phyloP scores from a whole-genome alignment of 164 flowering plant genomes.

The Tetrastigma voinierianum region DNA sequence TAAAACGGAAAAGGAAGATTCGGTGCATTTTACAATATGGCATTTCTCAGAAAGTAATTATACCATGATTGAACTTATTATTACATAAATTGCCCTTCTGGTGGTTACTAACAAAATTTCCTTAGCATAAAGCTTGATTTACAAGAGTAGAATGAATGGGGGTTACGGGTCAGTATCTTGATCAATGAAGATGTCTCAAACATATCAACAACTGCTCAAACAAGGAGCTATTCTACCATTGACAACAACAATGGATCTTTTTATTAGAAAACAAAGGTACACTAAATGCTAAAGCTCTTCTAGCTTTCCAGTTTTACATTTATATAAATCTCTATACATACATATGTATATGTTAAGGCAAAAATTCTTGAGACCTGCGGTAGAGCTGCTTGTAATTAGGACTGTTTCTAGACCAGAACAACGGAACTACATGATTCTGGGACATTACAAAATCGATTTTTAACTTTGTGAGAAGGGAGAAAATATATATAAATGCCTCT shows the following conservation, averaged over 20 bases:
- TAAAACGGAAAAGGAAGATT: too few relatives aligned
- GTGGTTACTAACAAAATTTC: too few relatives aligned
- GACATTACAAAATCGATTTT: neutral
- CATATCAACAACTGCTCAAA: too few relatives aligned
- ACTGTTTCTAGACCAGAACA: neutral
- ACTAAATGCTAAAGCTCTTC: neutral
- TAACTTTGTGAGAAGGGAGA: neutral
- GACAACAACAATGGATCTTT: neutral
- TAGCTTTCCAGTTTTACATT: neutral
- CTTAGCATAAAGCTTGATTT: too few relatives aligned
- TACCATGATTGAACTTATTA: too few relatives aligned
- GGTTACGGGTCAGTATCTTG: too few relatives aligned
- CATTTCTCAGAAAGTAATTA: too few relatives aligned
- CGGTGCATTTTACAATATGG: too few relatives aligned
- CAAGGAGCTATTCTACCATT: neutral
- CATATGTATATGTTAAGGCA: constrained; percentile 1
- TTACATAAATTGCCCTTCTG: too few relatives aligned
- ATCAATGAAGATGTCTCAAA: too few relatives aligned
- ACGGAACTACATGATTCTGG: neutral
- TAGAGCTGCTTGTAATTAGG: neutral
- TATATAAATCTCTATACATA: neutral
- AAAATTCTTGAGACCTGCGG: neutral
- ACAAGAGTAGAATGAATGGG: too few relatives aligned
- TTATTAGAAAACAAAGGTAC: neutral
- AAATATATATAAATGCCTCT: neutral